phyloP scores from a whole-genome alignment of 2,329 filamentous ascomycete genomes.

The Macrophomina pseudophaseolina region DNA sequence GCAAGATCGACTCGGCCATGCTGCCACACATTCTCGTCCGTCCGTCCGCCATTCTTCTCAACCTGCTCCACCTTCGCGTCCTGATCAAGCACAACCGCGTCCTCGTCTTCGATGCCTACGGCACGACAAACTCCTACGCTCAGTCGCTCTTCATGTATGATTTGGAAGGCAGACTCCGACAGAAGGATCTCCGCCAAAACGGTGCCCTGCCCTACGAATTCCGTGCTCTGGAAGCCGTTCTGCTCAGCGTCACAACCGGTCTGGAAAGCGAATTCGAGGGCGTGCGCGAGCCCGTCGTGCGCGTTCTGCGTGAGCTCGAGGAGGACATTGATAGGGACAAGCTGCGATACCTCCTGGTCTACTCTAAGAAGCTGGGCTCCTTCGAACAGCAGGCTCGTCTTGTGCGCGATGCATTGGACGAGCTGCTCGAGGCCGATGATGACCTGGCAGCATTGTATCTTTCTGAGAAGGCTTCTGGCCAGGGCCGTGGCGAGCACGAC shows the following conservation, averaged over 20 bases:
- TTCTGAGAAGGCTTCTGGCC: constrained; percentile 80
- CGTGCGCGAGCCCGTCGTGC: constrained; percentile 88
- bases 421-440: constrained; percentile 93
- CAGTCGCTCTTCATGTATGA: constrained; percentile 99
- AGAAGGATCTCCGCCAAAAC: constrained; percentile 65
- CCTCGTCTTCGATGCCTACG: constrained; percentile 94
- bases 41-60: constrained; percentile 90
- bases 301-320: constrained; percentile 86
- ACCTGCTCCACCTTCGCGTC: constrained; percentile 93
- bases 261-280: constrained; percentile 94
- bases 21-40: constrained; percentile 94
- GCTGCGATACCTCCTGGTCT: constrained; percentile 84
- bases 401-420: constrained; percentile 92
- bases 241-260: constrained; percentile 90
- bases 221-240: constrained; percentile 89
- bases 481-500: constrained; percentile 76
- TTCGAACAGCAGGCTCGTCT: constrained; percentile 97
- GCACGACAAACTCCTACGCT: constrained; percentile 90
- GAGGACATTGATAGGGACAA: constrained; percentile 97
- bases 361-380: constrained; percentile 93
- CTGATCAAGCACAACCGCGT: constrained; percentile 95
- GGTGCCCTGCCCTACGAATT: constrained; percentile 86
- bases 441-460: constrained; percentile 95
- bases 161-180: constrained; percentile 86
- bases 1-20: constrained; percentile 96